phyloP scores from a whole-genome alignment of 1,139 yeast species.

The Spencermartinsiella ligniputridi region DNA sequence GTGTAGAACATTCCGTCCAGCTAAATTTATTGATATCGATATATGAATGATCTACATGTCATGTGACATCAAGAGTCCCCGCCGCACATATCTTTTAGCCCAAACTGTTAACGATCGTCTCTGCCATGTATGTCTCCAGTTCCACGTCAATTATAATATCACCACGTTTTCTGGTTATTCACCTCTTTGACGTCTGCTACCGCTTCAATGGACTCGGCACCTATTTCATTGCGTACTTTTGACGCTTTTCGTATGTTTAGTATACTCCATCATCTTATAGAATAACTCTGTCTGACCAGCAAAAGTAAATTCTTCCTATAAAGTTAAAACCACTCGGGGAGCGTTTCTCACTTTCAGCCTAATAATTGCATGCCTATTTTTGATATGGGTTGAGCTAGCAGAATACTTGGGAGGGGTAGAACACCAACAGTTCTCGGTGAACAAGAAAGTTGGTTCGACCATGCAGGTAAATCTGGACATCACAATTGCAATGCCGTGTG shows the following conservation, averaged over 20 bases:
- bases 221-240: slow-evolving; percentile 47
- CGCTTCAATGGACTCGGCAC: not conserved
- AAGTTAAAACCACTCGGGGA: slow-evolving; percentile 70
- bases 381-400: slow-evolving; percentile 85
- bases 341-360: slow-evolving; percentile 70
- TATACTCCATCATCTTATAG: not conserved
- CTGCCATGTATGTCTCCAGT: not conserved
- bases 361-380: slow-evolving; percentile 54
- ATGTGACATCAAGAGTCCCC: too few relatives aligned
- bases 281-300: too few relatives aligned
- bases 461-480: slow-evolving; percentile 74
- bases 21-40: too few relatives aligned
- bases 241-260: slow-evolving; percentile 71
- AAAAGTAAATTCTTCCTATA: slow-evolving; percentile 73
- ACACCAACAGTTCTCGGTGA: slow-evolving; percentile 72
- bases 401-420: slow-evolving; percentile 79
- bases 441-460: slow-evolving; percentile 49
- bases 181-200: not conserved
- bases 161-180: not conserved
- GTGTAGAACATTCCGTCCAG: too few relatives aligned
- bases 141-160: not conserved
- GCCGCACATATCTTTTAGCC: too few relatives aligned
- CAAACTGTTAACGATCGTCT: not conserved
- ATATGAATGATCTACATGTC: too few relatives aligned
- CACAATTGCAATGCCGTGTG: slow-evolving; percentile 82